Evolutionary conservation across 106 monocot species (phyloP).

Genomic region (Dendrobium catenatum): DNA sequence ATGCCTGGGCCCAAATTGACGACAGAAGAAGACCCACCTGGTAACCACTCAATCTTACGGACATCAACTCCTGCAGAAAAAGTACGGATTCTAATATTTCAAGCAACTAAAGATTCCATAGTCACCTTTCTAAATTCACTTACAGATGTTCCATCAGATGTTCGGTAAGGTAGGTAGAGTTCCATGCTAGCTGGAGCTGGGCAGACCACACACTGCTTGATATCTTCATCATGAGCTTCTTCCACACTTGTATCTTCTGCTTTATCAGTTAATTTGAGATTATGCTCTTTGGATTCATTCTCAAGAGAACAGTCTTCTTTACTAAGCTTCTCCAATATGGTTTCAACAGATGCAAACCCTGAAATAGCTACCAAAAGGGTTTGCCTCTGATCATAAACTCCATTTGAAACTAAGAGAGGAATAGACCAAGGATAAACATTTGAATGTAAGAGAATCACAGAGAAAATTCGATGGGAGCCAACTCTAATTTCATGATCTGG

Average conservation of each 20-base stretch:
- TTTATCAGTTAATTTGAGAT: conserved; percentile 4
- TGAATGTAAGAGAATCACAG: conserved; percentile 54
- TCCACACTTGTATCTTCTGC: conserved; percentile 16
- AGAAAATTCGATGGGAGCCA: conserved; percentile 75
- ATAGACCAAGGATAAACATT: conserved; percentile 50
- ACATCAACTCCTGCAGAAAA: conserved; percentile 36
- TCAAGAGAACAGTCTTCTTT: conserved; percentile 4
- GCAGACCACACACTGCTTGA: conserved; percentile 2
- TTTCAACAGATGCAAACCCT: conserved; percentile 39
- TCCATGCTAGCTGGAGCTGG: conserved; percentile 7
- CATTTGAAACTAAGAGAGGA: conserved; percentile 24
- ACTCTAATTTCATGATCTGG: conserved; percentile 72
- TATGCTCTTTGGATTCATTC: conserved; percentile 5
- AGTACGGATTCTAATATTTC: neutral
- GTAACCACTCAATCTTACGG: conserved; percentile 67
- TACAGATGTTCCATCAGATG: conserved; percentile 15
- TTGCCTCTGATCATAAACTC: conserved; percentile 25
- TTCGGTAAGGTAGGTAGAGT: neutral
- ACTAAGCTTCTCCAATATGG: conserved; percentile 18
- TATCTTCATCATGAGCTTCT: conserved; percentile 5
- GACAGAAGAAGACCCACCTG: conserved; percentile 84
- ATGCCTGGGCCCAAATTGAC: conserved; percentile 75
- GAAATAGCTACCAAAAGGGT: conserved; percentile 46
- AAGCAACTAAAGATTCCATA: conserved; percentile 17
- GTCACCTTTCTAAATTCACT: conserved; percentile 26